Conservation (phyloP, 1,139 yeast species). For the Suhomyces choctaworum region DNA sequence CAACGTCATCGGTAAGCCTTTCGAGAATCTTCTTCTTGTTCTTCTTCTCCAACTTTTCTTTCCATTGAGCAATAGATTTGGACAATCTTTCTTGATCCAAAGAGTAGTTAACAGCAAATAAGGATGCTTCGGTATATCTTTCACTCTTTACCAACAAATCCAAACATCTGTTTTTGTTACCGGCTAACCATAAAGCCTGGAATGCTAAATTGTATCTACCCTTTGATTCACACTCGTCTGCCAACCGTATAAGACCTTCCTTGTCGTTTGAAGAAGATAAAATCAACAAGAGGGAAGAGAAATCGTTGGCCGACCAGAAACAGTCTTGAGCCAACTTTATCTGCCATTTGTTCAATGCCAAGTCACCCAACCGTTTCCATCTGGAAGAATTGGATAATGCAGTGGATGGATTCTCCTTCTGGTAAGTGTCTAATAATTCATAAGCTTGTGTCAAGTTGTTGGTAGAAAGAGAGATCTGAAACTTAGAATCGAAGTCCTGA, state of each 20-base stretch:
- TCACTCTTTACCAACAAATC: constrained; percentile 68
- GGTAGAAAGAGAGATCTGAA: constrained; percentile 70
- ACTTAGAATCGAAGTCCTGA: constrained; percentile 82
- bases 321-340: constrained; percentile 78
- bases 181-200: constrained; percentile 86
- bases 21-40: constrained; percentile 64
- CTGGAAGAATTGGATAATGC: constrained; percentile 47
- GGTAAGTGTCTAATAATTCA: constrained; percentile 60
- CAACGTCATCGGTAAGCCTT: constrained; percentile 49
- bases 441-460: constrained; percentile 72
- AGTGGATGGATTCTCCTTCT: constrained; percentile 48
- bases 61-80: constrained; percentile 65
- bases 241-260: constrained; percentile 59
- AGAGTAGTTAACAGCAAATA: constrained; percentile 77
- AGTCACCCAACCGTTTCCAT: constrained; percentile 93
- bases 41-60: constrained; percentile 47
- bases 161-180: constrained; percentile 65
- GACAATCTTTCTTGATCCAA: constrained; percentile 45
- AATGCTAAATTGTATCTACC: constrained; percentile 92
- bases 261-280: constrained; percentile 80
- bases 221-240: constrained; percentile 58
- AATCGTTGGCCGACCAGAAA: constrained; percentile 77
- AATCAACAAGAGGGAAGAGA: constrained; percentile 76
- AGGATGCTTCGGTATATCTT: constrained; percentile 80
- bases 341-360: constrained; percentile 76